Evolutionary conservation across 352 stramenopile genomes (phyloP).

Genomic region (Thalassiosira hispida): DNA sequence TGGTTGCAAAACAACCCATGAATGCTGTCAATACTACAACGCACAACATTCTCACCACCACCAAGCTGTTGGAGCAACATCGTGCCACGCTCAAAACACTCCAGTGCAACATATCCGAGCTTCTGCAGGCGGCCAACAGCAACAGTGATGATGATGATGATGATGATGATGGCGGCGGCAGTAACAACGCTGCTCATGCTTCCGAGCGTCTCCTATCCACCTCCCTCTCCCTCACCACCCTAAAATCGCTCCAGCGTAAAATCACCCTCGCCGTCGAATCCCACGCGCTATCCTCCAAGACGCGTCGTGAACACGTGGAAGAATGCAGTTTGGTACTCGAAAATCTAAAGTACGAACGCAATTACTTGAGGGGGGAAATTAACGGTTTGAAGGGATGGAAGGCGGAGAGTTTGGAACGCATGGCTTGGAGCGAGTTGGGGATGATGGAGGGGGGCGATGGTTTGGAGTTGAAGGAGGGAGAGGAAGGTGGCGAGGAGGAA

Average conservation of each 20-base stretch:
- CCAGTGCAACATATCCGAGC: neutral
- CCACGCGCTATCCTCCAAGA: conserved; percentile 14
- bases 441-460: conserved; percentile 7
- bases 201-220: conserved; percentile 20
- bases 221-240: conserved; percentile 15
- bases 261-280: conserved; percentile 36
- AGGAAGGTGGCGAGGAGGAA: conserved; percentile 3
- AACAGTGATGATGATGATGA: neutral
- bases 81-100: conserved; percentile 18
- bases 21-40: neutral
- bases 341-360: conserved; percentile 51
- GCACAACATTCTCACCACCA: neutral
- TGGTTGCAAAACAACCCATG: neutral
- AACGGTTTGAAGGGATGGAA: conserved; percentile 18
- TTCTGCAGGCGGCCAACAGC: neutral
- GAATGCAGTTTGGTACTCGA: conserved; percentile 39
- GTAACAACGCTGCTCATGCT: neutral
- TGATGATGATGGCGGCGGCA: neutral
- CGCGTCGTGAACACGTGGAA: conserved; percentile 24
- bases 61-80: conserved; percentile 30
- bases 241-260: conserved; percentile 47
- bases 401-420: conserved; percentile 33
- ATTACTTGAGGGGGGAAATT: conserved; percentile 52
- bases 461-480: neutral
- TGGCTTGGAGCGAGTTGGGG: conserved; percentile 35